A percentile compares a stretch with the other conserved stretches of the same genome.
phyloP scores from a whole-genome alignment of 345 rosid genomes.

The Bruguiera gymnorhiza region DNA sequence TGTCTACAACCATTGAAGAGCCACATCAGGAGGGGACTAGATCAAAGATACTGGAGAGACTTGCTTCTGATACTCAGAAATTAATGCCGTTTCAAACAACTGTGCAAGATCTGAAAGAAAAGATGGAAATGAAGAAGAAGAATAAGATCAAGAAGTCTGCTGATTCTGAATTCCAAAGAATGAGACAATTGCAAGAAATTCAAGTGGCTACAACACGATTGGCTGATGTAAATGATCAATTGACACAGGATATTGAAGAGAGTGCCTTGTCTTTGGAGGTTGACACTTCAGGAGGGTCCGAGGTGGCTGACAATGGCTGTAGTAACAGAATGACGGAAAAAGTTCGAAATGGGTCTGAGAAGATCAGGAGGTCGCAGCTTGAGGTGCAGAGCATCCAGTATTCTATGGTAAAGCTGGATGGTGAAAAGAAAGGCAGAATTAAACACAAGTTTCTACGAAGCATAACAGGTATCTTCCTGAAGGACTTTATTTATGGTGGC shows the following conservation, averaged over 20 bases:
- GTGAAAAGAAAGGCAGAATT: conserved; percentile 19
- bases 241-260: conserved; percentile 15
- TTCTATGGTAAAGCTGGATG: conserved; percentile 23
- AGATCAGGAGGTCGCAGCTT: conserved; percentile 18
- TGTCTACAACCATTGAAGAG: conserved; percentile 39
- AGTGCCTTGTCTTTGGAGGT: conserved; percentile 11
- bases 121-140: conserved; percentile 12
- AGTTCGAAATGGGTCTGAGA: conserved; percentile 24
- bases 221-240: conserved; percentile 16
- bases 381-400: conserved; percentile 27
- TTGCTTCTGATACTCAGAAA: conserved; percentile 25
- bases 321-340: conserved; percentile 18
- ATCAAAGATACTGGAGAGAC: conserved; percentile 26
- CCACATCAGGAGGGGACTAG: conserved; percentile 28
- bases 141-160: conserved; percentile 15
- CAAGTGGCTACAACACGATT: conserved; percentile 20
- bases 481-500: conserved; percentile 57
- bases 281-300: conserved; percentile 18
- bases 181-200: conserved; percentile 26
- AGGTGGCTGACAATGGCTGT: not conserved
- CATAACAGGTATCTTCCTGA: conserved; percentile 52
- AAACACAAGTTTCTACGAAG: conserved; percentile 37
- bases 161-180: conserved; percentile 14
- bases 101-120: conserved; percentile 21
- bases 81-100: conserved; percentile 20